phyloP scores from a whole-genome alignment of 2,329 filamentous ascomycete genomes.

The Neobulgaria alba region DNA sequence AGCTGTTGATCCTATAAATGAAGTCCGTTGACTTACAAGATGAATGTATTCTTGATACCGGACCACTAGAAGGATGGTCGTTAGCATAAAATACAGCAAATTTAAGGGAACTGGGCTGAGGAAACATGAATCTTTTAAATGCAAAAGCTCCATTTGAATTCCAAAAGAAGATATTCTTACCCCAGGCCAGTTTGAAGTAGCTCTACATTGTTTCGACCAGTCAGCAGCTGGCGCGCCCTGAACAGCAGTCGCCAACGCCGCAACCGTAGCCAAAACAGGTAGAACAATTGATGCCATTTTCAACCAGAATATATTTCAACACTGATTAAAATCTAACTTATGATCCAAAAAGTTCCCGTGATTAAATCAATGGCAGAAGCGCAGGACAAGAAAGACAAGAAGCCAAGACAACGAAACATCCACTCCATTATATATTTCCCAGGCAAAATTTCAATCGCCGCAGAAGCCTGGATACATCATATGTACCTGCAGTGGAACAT shows the following conservation, averaged over 20 bases:
- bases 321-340: no score
- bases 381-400: no score
- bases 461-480: no score
- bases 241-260: constrained; percentile 4
- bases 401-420: neutral
- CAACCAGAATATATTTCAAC: no score
- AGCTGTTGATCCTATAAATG: neutral
- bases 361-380: neutral
- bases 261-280: constrained; percentile 4
- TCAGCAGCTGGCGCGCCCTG: constrained; percentile 4
- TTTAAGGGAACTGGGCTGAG: neutral
- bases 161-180: neutral
- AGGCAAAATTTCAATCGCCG: no score
- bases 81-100: constrained; percentile 3
- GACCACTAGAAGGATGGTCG: constrained; percentile 18
- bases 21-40: constrained; percentile 30
- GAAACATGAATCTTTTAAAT: no score
- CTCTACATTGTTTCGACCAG: neutral
- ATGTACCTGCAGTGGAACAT: no score
- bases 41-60: constrained; percentile 34
- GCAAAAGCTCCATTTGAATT: no score
- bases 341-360: no score
- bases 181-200: constrained; percentile 11
- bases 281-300: constrained; percentile 10
- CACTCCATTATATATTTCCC: neutral